phyloP scores from a whole-genome alignment of 2,329 filamentous ascomycete genomes.

The Penicillium sp. region DNA sequence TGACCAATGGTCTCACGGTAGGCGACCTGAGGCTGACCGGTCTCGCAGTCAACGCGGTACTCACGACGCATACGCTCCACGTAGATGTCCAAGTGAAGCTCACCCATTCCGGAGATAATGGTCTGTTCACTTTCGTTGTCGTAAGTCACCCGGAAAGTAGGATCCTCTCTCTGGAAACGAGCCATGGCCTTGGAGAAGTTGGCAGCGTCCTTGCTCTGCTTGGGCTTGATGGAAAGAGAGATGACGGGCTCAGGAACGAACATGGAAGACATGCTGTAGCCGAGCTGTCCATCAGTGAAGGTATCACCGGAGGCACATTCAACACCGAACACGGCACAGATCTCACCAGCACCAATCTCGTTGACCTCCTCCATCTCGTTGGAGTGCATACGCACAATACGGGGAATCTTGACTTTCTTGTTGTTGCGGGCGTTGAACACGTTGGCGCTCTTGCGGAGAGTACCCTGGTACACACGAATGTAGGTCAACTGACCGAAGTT shows the following conservation, averaged over 20 bases:
- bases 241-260: constrained; percentile 96
- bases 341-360: constrained; percentile 93
- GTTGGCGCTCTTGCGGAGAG: constrained; percentile 81
- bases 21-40: constrained; percentile 94
- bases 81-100: constrained; percentile 95
- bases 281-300: constrained; percentile 89
- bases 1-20: constrained; percentile 92
- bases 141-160: constrained; percentile 92
- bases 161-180: constrained; percentile 96
- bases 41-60: constrained; percentile 93
- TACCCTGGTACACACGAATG: constrained; percentile 96
- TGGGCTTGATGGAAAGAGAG: constrained; percentile 94
- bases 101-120: constrained; percentile 98
- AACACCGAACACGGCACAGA: constrained; percentile 96
- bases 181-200: constrained; percentile 99
- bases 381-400: constrained; percentile 98
- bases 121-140: constrained; percentile 93
- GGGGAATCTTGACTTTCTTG: constrained; percentile 94
- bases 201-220: constrained; percentile 84
- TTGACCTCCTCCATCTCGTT: constrained; percentile 98
- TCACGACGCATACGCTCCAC: constrained; percentile 95
- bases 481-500: constrained; percentile 98
- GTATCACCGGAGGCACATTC: constrained; percentile 98
- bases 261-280: constrained; percentile 97
- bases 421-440: constrained; percentile 92